A percentile compares a stretch with the other conserved stretches of the same genome.
phyloP scores from a whole-genome alignment of 148 eudicot species.

The Bassia scoparia region DNA sequence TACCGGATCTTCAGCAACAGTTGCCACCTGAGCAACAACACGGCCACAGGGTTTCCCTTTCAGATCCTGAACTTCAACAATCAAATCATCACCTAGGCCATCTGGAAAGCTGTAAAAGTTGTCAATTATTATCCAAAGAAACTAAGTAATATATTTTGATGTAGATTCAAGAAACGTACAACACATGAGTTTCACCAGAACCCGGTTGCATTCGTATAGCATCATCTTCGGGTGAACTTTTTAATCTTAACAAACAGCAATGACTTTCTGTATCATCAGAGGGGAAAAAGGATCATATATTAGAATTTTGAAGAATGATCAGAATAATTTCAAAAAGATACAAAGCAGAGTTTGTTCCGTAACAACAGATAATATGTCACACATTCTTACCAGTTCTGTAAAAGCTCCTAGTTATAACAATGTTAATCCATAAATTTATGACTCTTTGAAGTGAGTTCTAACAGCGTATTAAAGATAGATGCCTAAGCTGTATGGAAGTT shows the following conservation, averaged over 20 bases:
- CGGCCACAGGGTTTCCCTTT: conserved; percentile 78
- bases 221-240: conserved; percentile 83
- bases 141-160: background rate
- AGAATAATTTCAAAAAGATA: background rate
- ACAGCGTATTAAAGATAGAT: no score
- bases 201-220: conserved; percentile 83
- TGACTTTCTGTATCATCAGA: conserved; percentile 49
- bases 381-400: background rate
- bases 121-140: conserved; percentile 24
- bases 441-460: no score
- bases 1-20: conserved; percentile 81
- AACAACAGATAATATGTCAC: background rate
- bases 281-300: background rate
- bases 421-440: background rate
- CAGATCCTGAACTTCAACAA: conserved; percentile 76
- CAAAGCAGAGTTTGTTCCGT: background rate
- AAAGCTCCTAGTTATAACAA: background rate
- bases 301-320: background rate
- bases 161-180: conserved; percentile 49
- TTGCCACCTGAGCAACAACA: conserved; percentile 80
- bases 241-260: conserved; percentile 66
- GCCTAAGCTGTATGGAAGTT: background rate
- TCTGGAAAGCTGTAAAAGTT: conserved; percentile 83
- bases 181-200: conserved; percentile 83
- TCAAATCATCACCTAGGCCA: conserved; percentile 86